Evolutionary conservation across 2,329 filamentous ascomycete genomes (phyloP), one percentile per base, ranked within the genome.

Genomic region (Ilyonectria sp.): DNA sequence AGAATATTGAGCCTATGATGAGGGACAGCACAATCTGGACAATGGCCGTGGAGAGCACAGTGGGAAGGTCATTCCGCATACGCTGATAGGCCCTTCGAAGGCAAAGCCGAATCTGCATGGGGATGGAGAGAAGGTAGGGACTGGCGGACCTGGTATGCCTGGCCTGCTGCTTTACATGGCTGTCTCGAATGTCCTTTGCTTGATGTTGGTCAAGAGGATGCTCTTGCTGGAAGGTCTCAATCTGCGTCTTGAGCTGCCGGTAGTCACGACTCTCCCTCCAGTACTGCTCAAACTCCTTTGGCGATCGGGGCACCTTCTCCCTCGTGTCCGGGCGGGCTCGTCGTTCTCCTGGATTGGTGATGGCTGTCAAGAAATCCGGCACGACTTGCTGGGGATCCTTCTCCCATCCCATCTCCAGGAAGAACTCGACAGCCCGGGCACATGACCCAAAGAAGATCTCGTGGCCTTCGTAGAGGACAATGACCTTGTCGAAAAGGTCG

Each of bases 381-480:
- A 88, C 91, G 0, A 91, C 93, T 75, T 93, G 91, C 3, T 92
- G 86, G 3, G 85, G 79, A 0, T 91, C 91, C 72, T 91, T 93
- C 35, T 86, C 77, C 85, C 89, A 94, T 46, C 93, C 93, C 79
- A 92, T 88, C 13, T 86, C 81, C 72, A 90, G 87, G 67, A 94
- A 94, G 79, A 90, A 94, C 0, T 77, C 77, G 73, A 86, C 90
- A 0, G 92, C 93, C 2, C 83, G 78, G 7, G 74, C 76, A 0
- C 89, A 87, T 0, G 88, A 87, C 0, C 93, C 93, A 69, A 91
- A 94, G 81, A 90, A 95, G 69, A 95, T 95, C 75, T 95, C 88
- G 0, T 90, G 86, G 1, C 93, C 93, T 75, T 94, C 91, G 74
- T 95, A 94, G 0, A 95, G 82, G 0, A 95, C 91, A 0, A 90